A percentile compares a stretch with the other conserved stretches of the same genome.
These are phyloP conservation scores for Fusarium xyrophilum DNA, from an alignment of 2,329 filamentous ascomycete genomes.

Conservation along the genomic window DNA sequence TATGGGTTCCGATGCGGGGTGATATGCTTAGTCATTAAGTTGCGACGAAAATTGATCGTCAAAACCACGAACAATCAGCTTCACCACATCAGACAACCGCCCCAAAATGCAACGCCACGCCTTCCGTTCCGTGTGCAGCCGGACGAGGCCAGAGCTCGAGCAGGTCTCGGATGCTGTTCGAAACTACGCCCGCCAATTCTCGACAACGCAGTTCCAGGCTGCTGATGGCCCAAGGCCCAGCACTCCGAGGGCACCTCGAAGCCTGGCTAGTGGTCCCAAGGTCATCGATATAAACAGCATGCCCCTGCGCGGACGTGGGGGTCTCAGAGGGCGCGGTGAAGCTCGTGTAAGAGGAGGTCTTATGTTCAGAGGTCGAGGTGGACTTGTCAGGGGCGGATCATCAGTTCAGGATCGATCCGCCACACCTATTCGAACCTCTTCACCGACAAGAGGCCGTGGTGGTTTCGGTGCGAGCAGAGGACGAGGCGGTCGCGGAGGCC, in stretches of 20 bases:
- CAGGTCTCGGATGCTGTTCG: constrained; percentile 43
- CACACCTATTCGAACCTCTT: constrained; percentile 9
- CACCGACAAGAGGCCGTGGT: constrained; percentile 29
- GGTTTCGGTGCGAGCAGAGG: constrained; percentile 24
- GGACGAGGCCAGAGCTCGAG: constrained; percentile 46
- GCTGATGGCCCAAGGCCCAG: constrained; percentile 39
- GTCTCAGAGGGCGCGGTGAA: constrained; percentile 39
- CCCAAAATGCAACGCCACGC: constrained; percentile 49
- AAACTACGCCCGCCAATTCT: constrained; percentile 49
- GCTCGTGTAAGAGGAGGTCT: constrained; percentile 23
- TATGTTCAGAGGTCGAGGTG: constrained; percentile 18
- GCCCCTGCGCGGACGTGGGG: constrained; percentile 36
- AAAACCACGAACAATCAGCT: constrained; percentile 13
- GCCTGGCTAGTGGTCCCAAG: constrained; percentile 39
- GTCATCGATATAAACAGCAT: constrained; percentile 52
- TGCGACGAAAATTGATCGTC: constrained; percentile 36
- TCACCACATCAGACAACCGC: constrained; percentile 30
- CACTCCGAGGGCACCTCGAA: constrained; percentile 32
- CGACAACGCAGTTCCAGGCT: constrained; percentile 48
- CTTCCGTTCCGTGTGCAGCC: constrained; percentile 49
- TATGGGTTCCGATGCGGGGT: constrained; percentile 24
- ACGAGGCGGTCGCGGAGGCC: constrained; percentile 28
- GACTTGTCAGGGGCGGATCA: constrained; percentile 23
- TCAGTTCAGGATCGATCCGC: constrained; percentile 17
- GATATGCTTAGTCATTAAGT: constrained; percentile 33